Conservation (phyloP, 2,329 filamentous ascomycete genomes). For the Talaromyces sp. region DNA sequence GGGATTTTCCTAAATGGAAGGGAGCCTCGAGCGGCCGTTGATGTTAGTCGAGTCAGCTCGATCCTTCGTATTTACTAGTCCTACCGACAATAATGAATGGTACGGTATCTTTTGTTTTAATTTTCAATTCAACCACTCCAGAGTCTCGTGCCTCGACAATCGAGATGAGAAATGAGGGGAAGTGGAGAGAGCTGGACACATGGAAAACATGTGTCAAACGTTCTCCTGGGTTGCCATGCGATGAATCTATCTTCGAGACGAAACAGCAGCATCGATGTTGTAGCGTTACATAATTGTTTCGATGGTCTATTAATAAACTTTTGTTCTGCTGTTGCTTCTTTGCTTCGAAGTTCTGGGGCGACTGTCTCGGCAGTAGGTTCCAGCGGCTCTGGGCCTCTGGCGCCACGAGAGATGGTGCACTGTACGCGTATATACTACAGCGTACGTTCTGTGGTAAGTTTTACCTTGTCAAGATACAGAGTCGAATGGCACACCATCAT, state of each 20-base stretch:
- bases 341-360: background rate
- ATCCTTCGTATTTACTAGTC: background rate
- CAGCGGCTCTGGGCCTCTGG: background rate
- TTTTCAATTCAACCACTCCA: background rate
- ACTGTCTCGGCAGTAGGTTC: background rate
- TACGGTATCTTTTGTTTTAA: background rate
- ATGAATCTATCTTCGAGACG: background rate
- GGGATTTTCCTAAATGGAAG: background rate
- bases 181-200: slow-evolving; percentile 3
- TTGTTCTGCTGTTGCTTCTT: background rate
- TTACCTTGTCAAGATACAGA: too few species aligned
- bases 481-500: too few species aligned
- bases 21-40: background rate
- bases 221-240: background rate
- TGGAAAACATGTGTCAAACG: background rate
- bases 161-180: background rate
- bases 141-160: background rate
- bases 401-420: background rate
- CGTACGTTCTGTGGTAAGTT: too few species aligned
- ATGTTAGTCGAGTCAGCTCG: background rate
- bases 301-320: slow-evolving; percentile 4
- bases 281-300: slow-evolving; percentile 15
- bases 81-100: background rate
- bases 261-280: slow-evolving; percentile 18
- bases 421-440: too few species aligned